phyloP scores from a whole-genome alignment of 2,329 filamentous ascomycete genomes.

The Lecanosticta acicola region DNA sequence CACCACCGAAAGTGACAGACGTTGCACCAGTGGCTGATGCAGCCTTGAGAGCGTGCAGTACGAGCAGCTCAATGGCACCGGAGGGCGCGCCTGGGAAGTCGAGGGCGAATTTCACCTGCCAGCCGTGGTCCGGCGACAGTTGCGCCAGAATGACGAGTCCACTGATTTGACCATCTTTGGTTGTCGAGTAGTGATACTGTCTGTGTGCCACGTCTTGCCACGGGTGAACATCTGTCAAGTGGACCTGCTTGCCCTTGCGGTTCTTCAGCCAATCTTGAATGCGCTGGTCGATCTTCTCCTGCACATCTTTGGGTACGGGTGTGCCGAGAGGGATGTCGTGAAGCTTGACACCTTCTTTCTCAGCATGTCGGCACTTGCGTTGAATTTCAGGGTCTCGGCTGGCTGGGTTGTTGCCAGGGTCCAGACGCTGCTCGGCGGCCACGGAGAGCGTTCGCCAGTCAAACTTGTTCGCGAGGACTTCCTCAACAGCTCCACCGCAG shows the following conservation, averaged over 20 bases:
- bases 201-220: slow-evolving; percentile 81
- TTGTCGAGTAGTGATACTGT: slow-evolving; percentile 76
- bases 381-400: slow-evolving; percentile 61
- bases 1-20: slow-evolving; percentile 79
- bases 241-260: slow-evolving; percentile 80
- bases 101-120: slow-evolving; percentile 94
- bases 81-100: slow-evolving; percentile 85
- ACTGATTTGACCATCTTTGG: slow-evolving; percentile 64
- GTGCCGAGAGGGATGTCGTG: slow-evolving; percentile 64
- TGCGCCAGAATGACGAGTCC: slow-evolving; percentile 79
- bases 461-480: slow-evolving; percentile 70
- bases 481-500: slow-evolving; percentile 71
- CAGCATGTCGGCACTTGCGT: slow-evolving; percentile 72
- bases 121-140: slow-evolving; percentile 73
- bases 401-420: slow-evolving; percentile 62
- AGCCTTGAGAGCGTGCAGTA: slow-evolving; percentile 63
- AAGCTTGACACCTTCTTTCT: slow-evolving; percentile 78
- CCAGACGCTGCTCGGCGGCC: slow-evolving; percentile 80
- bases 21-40: slow-evolving; percentile 55
- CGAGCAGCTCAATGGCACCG: slow-evolving; percentile 78
- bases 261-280: slow-evolving; percentile 73
- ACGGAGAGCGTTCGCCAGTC: slow-evolving; percentile 87
- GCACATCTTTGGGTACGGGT: slow-evolving; percentile 59
- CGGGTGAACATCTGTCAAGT: slow-evolving; percentile 81
- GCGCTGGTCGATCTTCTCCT: slow-evolving; percentile 62